Percentiles rank a stretch among this genome's conserved stretches.
Conservation (phyloP, 2,329 filamentous ascomycete species). For the Claviceps purpurea region DNA sequence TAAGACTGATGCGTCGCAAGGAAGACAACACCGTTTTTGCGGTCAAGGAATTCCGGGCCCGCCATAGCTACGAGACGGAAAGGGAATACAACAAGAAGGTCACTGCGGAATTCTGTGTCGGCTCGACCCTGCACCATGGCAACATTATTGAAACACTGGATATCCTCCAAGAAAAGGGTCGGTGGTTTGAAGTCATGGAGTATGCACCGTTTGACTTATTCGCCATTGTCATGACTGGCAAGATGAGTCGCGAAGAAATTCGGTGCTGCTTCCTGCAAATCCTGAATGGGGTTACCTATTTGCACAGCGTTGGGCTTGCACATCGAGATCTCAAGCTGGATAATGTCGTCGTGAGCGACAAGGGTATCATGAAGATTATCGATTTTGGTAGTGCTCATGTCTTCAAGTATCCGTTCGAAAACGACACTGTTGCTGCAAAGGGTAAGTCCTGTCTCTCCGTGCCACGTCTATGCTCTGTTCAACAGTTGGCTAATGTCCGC, state of each 20-base stretch:
- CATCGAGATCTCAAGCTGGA: constrained; percentile 94
- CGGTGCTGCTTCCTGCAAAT: constrained; percentile 90
- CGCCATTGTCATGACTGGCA: constrained; percentile 97
- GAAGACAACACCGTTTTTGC: constrained; percentile 91
- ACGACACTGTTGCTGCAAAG: constrained; percentile 32
- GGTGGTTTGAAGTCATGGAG: constrained; percentile 99
- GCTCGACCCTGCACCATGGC: constrained; percentile 89
- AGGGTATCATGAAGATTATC: constrained; percentile 98
- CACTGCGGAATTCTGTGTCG: constrained; percentile 95
- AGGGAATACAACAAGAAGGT: constrained; percentile 97
- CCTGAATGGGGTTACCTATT: constrained; percentile 81
- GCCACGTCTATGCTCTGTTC: neutral
- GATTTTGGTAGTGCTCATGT: constrained; percentile 97
- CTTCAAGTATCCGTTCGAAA: constrained; percentile 95
- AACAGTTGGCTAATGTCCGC: constrained; percentile 6
- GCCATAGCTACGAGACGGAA: constrained; percentile 85
- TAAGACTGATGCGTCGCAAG: constrained; percentile 83
- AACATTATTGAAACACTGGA: constrained; percentile 98
- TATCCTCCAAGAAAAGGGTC: constrained; percentile 84
- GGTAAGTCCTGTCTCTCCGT: constrained; percentile 13
- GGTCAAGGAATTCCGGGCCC: constrained; percentile 89
- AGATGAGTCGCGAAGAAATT: constrained; percentile 86
- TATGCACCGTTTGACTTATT: constrained; percentile 94
- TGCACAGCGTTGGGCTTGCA: constrained; percentile 88
- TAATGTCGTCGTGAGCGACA: constrained; percentile 93